Evolutionary conservation across 805 yeast genomes (phyloP).

Genomic region (Scheffersomyces ergatensis): DNA sequence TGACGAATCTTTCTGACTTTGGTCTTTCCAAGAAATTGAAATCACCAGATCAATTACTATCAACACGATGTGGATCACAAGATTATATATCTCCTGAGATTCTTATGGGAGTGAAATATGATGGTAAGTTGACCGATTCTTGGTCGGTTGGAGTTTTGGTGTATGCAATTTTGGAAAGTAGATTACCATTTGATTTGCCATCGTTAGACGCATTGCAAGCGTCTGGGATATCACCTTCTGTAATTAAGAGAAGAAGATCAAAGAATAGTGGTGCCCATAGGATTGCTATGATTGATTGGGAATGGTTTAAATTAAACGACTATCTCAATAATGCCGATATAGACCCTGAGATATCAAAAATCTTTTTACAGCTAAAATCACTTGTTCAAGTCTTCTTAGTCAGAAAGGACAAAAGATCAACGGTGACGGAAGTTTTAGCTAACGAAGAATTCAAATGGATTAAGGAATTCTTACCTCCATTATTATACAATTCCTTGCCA

Average conservation of each 20-base stretch:
- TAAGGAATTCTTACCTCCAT: slow-evolving; percentile 13
- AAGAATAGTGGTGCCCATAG: slow-evolving; percentile 73
- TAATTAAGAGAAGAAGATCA: slow-evolving; percentile 39
- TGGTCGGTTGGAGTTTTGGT: slow-evolving; percentile 96
- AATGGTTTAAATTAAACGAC: slow-evolving; percentile 56
- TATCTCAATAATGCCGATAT: slow-evolving; percentile 8
- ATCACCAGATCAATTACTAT: slow-evolving; percentile 58
- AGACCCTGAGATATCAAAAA: slow-evolving; percentile 12
- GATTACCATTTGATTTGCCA: slow-evolving; percentile 90
- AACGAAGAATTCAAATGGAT: slow-evolving; percentile 23
- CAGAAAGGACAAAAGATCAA: slow-evolving; percentile 32
- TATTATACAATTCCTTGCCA: background rate
- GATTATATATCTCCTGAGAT: slow-evolving; percentile 96
- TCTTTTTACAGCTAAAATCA: slow-evolving; percentile 19
- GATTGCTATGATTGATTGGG: slow-evolving; percentile 91
- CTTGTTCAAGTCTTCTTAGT: slow-evolving; percentile 35
- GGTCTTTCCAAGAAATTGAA: slow-evolving; percentile 78
- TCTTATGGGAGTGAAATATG: slow-evolving; percentile 84
- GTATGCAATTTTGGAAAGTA: slow-evolving; percentile 77
- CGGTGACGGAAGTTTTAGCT: slow-evolving; percentile 15
- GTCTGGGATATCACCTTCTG: slow-evolving; percentile 35
- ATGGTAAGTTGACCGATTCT: slow-evolving; percentile 86
- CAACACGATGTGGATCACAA: slow-evolving; percentile 93
- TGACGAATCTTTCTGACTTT: slow-evolving; percentile 75
- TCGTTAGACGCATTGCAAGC: slow-evolving; percentile 43